A percentile compares a stretch with the other conserved stretches of the same genome.
Evolutionary conservation across 1,139 yeast genomes (phyloP).

Genomic region (Suhomyces wounanorum): DNA sequence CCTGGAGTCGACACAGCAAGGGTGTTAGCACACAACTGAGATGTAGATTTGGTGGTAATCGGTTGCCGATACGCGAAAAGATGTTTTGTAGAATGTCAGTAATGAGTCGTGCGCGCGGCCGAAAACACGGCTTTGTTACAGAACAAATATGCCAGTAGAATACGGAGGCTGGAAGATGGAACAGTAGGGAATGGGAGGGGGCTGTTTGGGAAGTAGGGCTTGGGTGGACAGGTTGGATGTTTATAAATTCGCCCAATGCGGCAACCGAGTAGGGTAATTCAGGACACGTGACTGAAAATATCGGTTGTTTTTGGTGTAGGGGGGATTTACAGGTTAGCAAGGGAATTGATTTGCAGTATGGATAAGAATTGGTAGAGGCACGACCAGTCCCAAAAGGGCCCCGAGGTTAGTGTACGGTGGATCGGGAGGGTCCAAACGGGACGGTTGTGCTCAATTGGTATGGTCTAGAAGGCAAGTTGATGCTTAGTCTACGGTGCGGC

Average conservation of each 20-base stretch:
- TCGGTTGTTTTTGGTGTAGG: too few relatives aligned
- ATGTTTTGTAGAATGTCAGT: neutral
- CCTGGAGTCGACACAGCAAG: neutral
- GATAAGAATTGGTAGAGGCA: too few relatives aligned
- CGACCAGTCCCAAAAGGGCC: too few relatives aligned
- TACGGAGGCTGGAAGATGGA: neutral
- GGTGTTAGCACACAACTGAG: neutral
- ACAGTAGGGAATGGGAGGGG: neutral
- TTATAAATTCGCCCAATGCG: neutral
- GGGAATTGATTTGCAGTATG: too few relatives aligned
- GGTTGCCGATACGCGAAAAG: slow-evolving; percentile 1
- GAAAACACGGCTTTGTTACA: neutral
- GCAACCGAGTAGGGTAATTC: too few relatives aligned
- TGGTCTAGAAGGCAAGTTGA: too few relatives aligned
- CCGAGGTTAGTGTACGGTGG: too few relatives aligned
- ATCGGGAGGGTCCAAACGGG: too few relatives aligned
- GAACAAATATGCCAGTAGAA: neutral
- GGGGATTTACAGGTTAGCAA: too few relatives aligned
- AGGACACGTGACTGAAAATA: too few relatives aligned
- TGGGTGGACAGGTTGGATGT: neutral
- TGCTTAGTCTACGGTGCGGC: too few relatives aligned
- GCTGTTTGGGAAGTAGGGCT: neutral
- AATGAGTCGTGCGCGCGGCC: slow-evolving; percentile 1
- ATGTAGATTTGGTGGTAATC: neutral
- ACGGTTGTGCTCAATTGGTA: too few relatives aligned